These are phyloP conservation scores for Tetrahymena borealis DNA, from an alignment of 73 alveolate species.

Conservation along the genomic window DNA sequence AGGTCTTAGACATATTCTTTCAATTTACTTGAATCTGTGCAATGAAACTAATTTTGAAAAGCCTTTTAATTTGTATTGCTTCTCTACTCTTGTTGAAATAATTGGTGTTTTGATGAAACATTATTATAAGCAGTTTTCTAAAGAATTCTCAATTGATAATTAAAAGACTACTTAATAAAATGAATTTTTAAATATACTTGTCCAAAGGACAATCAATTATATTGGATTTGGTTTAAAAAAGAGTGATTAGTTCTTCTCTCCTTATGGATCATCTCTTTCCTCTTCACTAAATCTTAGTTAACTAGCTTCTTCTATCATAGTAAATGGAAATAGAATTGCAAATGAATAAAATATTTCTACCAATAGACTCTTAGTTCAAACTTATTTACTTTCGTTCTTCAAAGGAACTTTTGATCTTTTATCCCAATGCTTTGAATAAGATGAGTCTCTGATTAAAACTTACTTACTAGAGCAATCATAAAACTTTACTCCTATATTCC, in stretches of 20 bases:
- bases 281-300: neutral
- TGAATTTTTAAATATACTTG: neutral
- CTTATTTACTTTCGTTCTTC: neutral
- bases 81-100: neutral
- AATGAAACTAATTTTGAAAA: neutral
- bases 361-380: neutral
- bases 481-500: neutral
- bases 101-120: neutral
- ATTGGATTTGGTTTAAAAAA: neutral
- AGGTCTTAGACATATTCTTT: neutral
- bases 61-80: neutral
- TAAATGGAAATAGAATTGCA: neutral
- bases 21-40: neutral
- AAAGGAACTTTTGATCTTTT: neutral
- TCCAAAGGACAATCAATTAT: neutral
- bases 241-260: neutral
- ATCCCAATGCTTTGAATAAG: neutral
- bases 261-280: neutral
- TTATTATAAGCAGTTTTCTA: neutral
- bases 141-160: neutral
- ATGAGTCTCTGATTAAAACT: neutral
- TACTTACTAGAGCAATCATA: neutral
- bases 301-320: neutral
- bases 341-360: neutral
- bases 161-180: neutral